Conservation (phyloP, 225 moss, liverwort and hornwort genomes). For the Neckera pumila region DNA sequence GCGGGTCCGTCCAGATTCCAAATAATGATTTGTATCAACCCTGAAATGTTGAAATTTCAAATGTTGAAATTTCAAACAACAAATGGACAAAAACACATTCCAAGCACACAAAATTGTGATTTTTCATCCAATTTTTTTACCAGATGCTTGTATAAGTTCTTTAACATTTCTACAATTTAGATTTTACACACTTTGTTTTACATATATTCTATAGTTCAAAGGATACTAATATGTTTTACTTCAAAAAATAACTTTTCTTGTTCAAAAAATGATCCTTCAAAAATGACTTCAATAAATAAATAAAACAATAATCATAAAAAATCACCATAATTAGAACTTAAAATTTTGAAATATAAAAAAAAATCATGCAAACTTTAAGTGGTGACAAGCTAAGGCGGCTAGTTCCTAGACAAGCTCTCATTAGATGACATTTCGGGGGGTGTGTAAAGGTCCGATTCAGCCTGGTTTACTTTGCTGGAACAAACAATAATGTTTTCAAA, state of each 20-base stretch:
- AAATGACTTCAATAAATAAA: not conserved
- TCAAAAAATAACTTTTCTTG: not conserved
- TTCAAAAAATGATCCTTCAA: not conserved
- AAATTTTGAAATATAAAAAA: not conserved
- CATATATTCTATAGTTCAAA: too few species aligned
- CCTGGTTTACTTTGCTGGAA: too few species aligned
- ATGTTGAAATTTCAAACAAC: not conserved
- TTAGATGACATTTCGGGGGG: too few species aligned
- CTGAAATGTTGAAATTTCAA: accelerated
- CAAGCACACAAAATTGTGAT: not conserved
- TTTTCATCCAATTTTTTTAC: not conserved
- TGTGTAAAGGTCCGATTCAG: too few species aligned
- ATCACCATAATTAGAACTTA: not conserved
- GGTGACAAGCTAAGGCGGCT: accelerated
- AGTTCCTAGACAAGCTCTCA: not conserved
- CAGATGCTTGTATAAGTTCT: accelerated
- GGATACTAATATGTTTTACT: accelerated
- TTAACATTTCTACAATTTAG: not conserved
- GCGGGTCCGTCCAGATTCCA: accelerated
- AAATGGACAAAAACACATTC: not conserved
- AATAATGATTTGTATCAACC: not conserved
- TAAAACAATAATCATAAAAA: not conserved
- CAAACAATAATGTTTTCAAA: too few species aligned
- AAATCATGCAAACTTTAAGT: not conserved
- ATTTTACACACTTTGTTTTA: too few species aligned